Evolutionary conservation across 441 rosid species (phyloP), one percentile per base, ranked within the genome.

Genomic region (Iberis amara): DNA sequence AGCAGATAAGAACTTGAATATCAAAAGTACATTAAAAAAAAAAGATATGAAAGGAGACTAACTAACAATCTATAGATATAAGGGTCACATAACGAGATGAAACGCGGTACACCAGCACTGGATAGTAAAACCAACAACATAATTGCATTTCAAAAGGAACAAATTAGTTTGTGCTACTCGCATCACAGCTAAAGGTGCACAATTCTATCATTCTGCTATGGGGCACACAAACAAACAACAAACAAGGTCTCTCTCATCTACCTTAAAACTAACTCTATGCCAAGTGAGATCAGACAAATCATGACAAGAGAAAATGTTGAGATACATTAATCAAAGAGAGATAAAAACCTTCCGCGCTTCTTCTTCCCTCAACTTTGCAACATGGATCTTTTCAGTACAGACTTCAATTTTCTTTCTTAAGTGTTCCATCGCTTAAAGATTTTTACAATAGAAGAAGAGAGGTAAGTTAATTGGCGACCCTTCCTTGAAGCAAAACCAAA

Each of bases 341-440:
- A 64, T 68, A n/a, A n/a, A 58, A 59, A 91, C 95, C 98, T 85
- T 82, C 12, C 47, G 66, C 13, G 94, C 95, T 73, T 83, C 79
- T 50, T 83, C 91, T 76, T 88, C 94, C 64, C 73, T 88, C 59
- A 68, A 66, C 82, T 74, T 86, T 15, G 92, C 94, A 37, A 48
- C 57, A 55, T 54, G 86, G 61, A 86, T 77, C 75, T 72, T 82
- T 68, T 92, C 96, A 5, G 89, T 82, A 10, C 83, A 61, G 28
- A 56, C 49, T 76, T 91, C 95, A 57, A 91, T 82, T 68, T 86
- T 88, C 89, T 78, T 91, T 68, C 96, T 79, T 83, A 92, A 39
- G 42, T 68, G 88, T 68, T 88, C 96, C 18, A 92, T 76, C 5
- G 96, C 96, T 88, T 88, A 72, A 52, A 61, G 53, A 5, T 37